A percentile compares a stretch with the other conserved stretches of the same genome.
Conservation (phyloP, 768 basidiomycete genomes). For the Lactarius quietus region DNA sequence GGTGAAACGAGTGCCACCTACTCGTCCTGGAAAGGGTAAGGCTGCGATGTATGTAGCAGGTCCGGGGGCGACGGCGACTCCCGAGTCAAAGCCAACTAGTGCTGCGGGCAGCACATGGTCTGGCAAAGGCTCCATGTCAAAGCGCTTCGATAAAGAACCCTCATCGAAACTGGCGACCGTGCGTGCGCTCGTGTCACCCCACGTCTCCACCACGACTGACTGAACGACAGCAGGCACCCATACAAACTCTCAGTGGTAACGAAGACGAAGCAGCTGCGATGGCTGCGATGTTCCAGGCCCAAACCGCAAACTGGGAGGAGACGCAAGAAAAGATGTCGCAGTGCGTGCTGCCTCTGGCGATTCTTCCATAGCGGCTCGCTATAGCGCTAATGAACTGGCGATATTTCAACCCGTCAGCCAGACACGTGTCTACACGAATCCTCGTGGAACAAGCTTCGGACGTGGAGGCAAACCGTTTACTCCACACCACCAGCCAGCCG, state of each 20-base stretch:
- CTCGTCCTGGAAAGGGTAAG: slow-evolving; percentile 77
- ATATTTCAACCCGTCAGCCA: slow-evolving; percentile 46
- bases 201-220: background rate
- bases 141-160: slow-evolving; percentile 76
- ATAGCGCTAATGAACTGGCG: slow-evolving; percentile 79
- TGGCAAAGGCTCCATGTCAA: slow-evolving; percentile 66
- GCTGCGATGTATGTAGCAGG: slow-evolving; percentile 67
- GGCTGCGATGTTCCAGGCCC: slow-evolving; percentile 97
- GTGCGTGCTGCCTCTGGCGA: slow-evolving; percentile 71
- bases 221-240: slow-evolving; percentile 24
- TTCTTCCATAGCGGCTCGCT: slow-evolving; percentile 64
- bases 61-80: slow-evolving; percentile 44
- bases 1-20: slow-evolving; percentile 84
- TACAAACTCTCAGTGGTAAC: slow-evolving; percentile 41
- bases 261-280: slow-evolving; percentile 93
- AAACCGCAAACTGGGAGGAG: slow-evolving; percentile 95
- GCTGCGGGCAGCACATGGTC: slow-evolving; percentile 44
- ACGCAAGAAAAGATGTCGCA: slow-evolving; percentile 99
- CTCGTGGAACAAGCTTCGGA: slow-evolving; percentile 60
- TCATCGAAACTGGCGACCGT: slow-evolving; percentile 5
- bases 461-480: slow-evolving; percentile 55
- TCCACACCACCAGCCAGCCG: slow-evolving; percentile 52
- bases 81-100: slow-evolving; percentile 29
- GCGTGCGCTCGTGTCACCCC: background rate
- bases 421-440: slow-evolving; percentile 59